Base-by-base conservation (phyloP, 1,139 yeast genomes). In the Saccharomycopsis phalli region DNA sequence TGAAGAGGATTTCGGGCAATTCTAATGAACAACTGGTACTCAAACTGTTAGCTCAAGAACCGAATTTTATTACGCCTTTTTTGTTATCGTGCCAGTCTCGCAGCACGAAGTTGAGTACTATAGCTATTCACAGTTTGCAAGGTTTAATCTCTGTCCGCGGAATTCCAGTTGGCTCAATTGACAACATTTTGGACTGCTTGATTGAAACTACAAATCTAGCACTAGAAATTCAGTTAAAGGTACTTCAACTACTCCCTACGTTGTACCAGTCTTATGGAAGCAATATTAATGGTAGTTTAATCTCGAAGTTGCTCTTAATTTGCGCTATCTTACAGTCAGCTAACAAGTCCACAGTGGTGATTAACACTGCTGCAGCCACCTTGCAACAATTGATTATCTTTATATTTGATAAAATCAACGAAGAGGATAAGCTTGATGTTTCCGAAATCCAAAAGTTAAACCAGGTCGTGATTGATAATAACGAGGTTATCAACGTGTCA, bases 291-390 rank as follows among this genome's bases (percentile, higher is more conserved):
- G 91, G 76, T 10, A 66, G 63, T 0, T 57, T 71, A 26, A 65
- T 87, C 32, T 65, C 76, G 5, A 72, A 71, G 42, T 57, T 86
- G n/a, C 61, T 88, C 31, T 63, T 65, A 17, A 74, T 91, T 5
- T 84, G 95, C 53, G 70, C 93, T 0, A 69, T 75, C 31, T 66
- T 91, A 39, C 87, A 84, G 39, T 65, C 76, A 6, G 71, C 76
- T 16, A 81, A 76, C 47, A 81, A 81, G 50, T 70, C 79, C 3
- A 75, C 82, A 0, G 82, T 83, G 48, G 95, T 91, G 3, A 69
- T 76, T n/a, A 88, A 87, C 51, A 83, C 97, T 0, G 96, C 96
- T 0, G 76, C 86, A 36, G 98, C 97, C 2, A 86, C 97, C 2
- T 69, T 87, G 36, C 94, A 87, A 50, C 97, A 91, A 56, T 61